phyloP scores from a whole-genome alignment of 345 rosid species.

The Murraya paniculata region DNA sequence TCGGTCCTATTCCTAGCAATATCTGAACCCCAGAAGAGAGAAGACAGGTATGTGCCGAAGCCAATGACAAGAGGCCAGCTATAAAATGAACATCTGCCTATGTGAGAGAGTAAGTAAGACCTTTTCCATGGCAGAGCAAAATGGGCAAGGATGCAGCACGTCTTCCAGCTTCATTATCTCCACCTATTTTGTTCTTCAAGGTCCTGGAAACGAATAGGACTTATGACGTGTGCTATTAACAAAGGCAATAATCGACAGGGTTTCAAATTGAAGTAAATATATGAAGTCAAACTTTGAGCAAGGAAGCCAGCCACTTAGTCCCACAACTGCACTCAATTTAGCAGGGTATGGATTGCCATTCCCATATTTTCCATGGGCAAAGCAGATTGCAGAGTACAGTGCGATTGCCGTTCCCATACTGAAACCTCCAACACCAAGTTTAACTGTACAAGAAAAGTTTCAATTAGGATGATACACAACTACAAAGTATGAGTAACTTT shows the following conservation, averaged over 20 bases:
- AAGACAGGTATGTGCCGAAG: background rate
- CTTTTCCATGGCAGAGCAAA: slow-evolving; percentile 81
- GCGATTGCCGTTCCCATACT: slow-evolving; percentile 98
- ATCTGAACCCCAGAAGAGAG: background rate
- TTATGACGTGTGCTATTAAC: background rate
- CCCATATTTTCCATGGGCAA: slow-evolving; percentile 60
- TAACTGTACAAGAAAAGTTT: slow-evolving; percentile 50
- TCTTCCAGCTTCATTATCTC: slow-evolving; percentile 45
- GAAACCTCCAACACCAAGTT: slow-evolving; percentile 96
- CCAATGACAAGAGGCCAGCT: background rate
- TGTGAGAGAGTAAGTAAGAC: slow-evolving; percentile 32
- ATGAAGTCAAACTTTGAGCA: slow-evolving; percentile 67
- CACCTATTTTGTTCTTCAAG: slow-evolving; percentile 51
- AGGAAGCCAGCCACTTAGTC: slow-evolving; percentile 99
- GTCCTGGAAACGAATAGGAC: slow-evolving; percentile 43
- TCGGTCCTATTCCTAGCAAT: background rate
- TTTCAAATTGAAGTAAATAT: slow-evolving; percentile 11
- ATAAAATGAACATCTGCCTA: background rate
- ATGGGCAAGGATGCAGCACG: slow-evolving; percentile 83
- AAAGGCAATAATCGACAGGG: background rate
- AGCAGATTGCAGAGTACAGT: slow-evolving; percentile 82
- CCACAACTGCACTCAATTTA: slow-evolving; percentile 72
- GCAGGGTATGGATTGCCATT: slow-evolving; percentile 72
- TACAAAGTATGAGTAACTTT: background rate
- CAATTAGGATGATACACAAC: slow-evolving; percentile 7